Evolutionary conservation across 768 basidiomycete genomes (phyloP).

Genomic region (Pholiota molesta): DNA sequence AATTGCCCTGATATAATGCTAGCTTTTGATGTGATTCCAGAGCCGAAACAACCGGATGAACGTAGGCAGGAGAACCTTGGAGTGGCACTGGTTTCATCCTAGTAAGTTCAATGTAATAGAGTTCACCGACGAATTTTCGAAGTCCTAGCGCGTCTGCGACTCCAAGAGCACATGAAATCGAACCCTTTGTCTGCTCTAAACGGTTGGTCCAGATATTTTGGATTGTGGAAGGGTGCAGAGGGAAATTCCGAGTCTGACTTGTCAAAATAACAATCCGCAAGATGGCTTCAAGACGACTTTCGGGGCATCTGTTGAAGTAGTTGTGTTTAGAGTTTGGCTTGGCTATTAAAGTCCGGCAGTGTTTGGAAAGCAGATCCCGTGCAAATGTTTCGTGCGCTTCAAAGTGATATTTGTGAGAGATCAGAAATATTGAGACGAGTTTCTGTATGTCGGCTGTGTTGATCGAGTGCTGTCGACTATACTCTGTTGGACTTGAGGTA

Average conservation of each 20-base stretch:
- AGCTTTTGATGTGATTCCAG: background rate
- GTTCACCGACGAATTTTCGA: background rate
- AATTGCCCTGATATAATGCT: background rate
- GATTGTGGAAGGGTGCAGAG: background rate
- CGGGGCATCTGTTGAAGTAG: background rate
- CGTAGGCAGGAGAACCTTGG: background rate
- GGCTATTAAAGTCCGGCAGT: too few species aligned
- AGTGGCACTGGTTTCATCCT: background rate
- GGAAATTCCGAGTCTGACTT: too few species aligned
- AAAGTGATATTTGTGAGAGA: background rate
- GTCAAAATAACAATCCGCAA: background rate
- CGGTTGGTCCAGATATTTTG: background rate
- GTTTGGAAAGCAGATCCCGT: background rate
- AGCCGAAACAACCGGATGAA: background rate
- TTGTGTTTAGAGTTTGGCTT: background rate
- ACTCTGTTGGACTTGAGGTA: too few species aligned
- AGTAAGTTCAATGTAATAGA: background rate
- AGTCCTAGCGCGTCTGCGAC: background rate
- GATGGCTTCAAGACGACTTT: background rate
- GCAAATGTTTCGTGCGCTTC: background rate
- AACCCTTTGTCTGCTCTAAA: background rate
- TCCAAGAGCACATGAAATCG: background rate
- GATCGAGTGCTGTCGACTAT: background rate
- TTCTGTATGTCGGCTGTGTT: background rate
- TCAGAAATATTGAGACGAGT: background rate